phyloP scores from a whole-genome alignment of 2,329 filamentous ascomycete genomes.

The Boeremia lycopersici region DNA sequence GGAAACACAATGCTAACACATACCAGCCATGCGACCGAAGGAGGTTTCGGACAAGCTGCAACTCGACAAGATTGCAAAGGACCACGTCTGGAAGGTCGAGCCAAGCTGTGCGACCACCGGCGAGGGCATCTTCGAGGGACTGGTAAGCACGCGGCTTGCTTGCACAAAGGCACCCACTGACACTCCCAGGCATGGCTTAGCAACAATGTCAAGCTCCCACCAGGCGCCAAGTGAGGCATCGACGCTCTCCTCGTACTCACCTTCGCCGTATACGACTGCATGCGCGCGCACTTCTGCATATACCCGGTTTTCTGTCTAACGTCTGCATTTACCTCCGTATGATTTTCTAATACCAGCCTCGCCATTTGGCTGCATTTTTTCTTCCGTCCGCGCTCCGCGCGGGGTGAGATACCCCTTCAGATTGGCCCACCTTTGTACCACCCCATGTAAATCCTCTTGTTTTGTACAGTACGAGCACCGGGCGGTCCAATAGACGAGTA shows the following conservation, averaged over 20 bases:
- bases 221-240: conserved; percentile 41
- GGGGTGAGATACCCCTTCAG: conserved; percentile 22
- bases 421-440: conserved; percentile 19
- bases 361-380: conserved; percentile 9
- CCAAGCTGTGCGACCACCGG: conserved; percentile 60
- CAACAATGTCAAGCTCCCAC: conserved; percentile 56
- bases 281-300: conserved; percentile 45
- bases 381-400: conserved; percentile 16
- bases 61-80: conserved; percentile 57
- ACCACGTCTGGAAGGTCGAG: conserved; percentile 61
- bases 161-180: conserved; percentile 12
- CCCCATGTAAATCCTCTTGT: conserved; percentile 16
- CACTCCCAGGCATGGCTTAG: conserved; percentile 53
- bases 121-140: conserved; percentile 60
- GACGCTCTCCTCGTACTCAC: conserved; percentile 2
- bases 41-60: conserved; percentile 57
- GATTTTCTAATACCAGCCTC: conserved; percentile 31
- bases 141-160: conserved; percentile 41
- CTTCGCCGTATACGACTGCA: conserved; percentile 42
- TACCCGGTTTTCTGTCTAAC: conserved; percentile 43
- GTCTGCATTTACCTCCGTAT: conserved; percentile 24
- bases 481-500: conserved; percentile 24
- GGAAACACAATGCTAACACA: conserved; percentile 18
- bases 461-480: conserved; percentile 18
- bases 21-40: conserved; percentile 55